phyloP scores from a whole-genome alignment of 176 grass and related monocot genomes.

The Oryza longistaminata region DNA sequence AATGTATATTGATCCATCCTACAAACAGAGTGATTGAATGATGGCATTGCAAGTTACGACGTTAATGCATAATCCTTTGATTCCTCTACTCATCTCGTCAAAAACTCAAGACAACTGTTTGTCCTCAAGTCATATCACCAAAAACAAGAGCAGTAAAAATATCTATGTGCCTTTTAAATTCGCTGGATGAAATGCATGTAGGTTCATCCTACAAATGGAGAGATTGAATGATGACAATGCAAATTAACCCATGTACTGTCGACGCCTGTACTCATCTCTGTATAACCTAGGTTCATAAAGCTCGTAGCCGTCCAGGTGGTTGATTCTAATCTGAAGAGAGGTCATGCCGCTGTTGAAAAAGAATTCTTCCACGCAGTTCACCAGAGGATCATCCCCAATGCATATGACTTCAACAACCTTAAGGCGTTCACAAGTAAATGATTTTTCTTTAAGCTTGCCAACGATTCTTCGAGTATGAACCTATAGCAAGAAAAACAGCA shows the following conservation, averaged over 20 bases:
- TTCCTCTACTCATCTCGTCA: too few relatives aligned
- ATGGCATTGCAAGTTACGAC: too few relatives aligned
- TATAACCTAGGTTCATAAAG: not conserved
- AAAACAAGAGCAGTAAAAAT: too few relatives aligned
- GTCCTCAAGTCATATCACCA: too few relatives aligned
- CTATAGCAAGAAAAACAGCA: not conserved
- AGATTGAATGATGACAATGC: too few relatives aligned
- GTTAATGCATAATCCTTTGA: too few relatives aligned
- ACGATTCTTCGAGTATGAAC: not conserved
- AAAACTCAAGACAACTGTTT: too few relatives aligned
- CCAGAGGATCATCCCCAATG: not conserved
- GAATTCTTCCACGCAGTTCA: not conserved
- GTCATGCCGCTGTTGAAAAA: slow-evolving; percentile 21
- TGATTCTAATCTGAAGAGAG: not conserved
- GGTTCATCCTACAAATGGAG: too few relatives aligned
- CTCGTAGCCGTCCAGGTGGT: not conserved
- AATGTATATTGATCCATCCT: too few relatives aligned
- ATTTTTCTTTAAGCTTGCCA: slow-evolving; percentile 15
- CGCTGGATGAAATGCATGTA: too few relatives aligned
- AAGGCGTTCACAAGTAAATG: slow-evolving; percentile 31
- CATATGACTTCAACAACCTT: slow-evolving; percentile 21
- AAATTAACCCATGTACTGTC: not conserved
- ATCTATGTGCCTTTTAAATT: too few relatives aligned
- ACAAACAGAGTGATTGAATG: too few relatives aligned
- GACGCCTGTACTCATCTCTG: not conserved